A percentile compares a stretch with the other conserved stretches of the same genome.
Conservation (phyloP, 1,139 yeast species). For the Yamadazyma dendronema region DNA sequence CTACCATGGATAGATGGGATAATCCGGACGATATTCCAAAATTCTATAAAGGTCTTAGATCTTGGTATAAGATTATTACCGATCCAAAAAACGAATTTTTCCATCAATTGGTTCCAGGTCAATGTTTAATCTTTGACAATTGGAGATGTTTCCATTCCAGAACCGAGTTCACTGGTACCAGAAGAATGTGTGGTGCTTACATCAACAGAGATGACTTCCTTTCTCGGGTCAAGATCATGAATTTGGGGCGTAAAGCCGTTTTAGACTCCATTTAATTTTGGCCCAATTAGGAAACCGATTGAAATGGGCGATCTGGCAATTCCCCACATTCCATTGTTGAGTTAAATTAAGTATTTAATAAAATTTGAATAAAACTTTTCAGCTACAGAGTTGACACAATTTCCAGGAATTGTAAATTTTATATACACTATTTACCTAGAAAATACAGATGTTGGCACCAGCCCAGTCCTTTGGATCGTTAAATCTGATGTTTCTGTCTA, state of each 20-base stretch:
- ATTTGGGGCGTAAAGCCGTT: constrained; percentile 51
- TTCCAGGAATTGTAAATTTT: background rate
- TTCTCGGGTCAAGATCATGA: constrained; percentile 52
- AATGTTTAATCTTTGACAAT: constrained; percentile 68
- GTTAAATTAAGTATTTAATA: too few species aligned
- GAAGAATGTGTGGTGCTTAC: constrained; percentile 79
- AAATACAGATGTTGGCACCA: constrained; percentile 15
- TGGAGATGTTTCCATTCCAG: constrained; percentile 78
- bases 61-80: constrained; percentile 57
- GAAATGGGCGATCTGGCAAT: background rate
- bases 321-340: background rate
- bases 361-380: too few species aligned
- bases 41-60: constrained; percentile 59
- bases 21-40: constrained; percentile 53
- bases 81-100: constrained; percentile 53
- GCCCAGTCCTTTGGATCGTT: constrained; percentile 59
- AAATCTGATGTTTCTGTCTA: constrained; percentile 73
- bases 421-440: constrained; percentile 5
- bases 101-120: constrained; percentile 65
- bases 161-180: constrained; percentile 65
- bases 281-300: background rate
- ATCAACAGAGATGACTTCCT: constrained; percentile 69
- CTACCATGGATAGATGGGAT: constrained; percentile 60
- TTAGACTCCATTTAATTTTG: constrained; percentile 29
- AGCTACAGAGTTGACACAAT: too few species aligned